Evolutionary conservation across 2,329 filamentous ascomycete species (phyloP).

Genomic region (Phyllosticta capitalensis): DNA sequence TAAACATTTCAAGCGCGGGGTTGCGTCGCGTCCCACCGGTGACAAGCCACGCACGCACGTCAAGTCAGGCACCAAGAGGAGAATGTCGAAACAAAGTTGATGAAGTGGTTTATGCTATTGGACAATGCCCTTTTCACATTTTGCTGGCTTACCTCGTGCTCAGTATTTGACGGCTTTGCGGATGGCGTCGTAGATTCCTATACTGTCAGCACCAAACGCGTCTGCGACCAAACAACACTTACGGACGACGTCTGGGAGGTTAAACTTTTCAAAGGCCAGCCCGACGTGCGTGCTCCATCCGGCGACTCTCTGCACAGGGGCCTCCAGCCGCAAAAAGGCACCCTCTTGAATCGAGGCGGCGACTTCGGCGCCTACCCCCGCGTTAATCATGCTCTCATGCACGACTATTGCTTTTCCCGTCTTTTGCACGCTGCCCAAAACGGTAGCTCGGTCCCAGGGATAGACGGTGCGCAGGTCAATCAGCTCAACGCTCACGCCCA

Average conservation of each 20-base stretch:
- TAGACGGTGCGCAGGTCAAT: constrained; percentile 84
- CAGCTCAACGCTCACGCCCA: constrained; percentile 69
- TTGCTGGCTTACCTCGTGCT: background rate
- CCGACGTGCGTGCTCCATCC: constrained; percentile 86
- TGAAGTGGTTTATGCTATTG: background rate
- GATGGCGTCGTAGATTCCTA: constrained; percentile 41
- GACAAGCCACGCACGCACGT: background rate
- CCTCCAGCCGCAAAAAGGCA: constrained; percentile 75
- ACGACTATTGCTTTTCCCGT: constrained; percentile 81
- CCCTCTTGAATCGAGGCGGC: constrained; percentile 81
- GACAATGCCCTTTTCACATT: background rate
- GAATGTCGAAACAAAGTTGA: background rate
- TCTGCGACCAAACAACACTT: constrained; percentile 35
- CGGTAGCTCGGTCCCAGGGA: constrained; percentile 77
- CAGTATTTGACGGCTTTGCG: constrained; percentile 38
- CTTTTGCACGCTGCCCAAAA: constrained; percentile 75
- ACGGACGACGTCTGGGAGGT: constrained; percentile 80
- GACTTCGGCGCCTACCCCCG: constrained; percentile 80
- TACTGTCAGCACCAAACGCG: background rate
- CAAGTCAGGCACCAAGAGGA: background rate
- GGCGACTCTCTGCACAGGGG: constrained; percentile 73
- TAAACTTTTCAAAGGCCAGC: constrained; percentile 59
- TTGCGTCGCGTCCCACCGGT: background rate
- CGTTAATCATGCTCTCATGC: constrained; percentile 86
- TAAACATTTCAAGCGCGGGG: background rate